Evolutionary conservation across 2,329 filamentous ascomycete genomes (phyloP), one percentile per base, ranked within the genome.

Genomic region (Scolecobasidium constrictum): DNA sequence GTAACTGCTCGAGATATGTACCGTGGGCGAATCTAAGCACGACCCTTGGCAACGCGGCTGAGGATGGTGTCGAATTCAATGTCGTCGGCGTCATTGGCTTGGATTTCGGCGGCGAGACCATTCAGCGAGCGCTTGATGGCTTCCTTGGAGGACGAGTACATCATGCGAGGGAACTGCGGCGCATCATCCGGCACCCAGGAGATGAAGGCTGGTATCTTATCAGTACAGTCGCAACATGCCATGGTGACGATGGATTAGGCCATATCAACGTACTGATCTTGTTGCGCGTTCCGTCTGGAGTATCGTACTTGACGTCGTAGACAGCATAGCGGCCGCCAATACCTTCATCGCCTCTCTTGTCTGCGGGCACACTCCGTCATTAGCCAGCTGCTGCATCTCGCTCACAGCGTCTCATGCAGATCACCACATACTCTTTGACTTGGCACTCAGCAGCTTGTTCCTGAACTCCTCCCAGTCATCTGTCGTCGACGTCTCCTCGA

Each of bases 131-230:
- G 80, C 76, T 87, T 90, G 53, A 92, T 75, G 47, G 83, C 81
- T 56, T 88, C 83, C 72, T 90, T 92, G 65, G 85, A 92, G 41
- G 85, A 84, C 55, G 84, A 83, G 73, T 90, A 92, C 64, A 87
- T 75, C 85, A 92, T 92, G 74, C 87, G 87, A 66, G 81, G 74
- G 72, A 81, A 81, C 65, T 87, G 73, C 52, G 74, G 69, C 50
- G 85, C 83, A 73, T 86, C 79, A 76, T 92, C 83, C 46, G 83
- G 83, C 50, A 81, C 82, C 83, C 83, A 88, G 54, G 78, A 72
- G 53, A 87, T 78, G 68, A 87, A 86, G 57, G 77, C 26, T 76
- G 55, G 86, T 78, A 72, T 86, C 86, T 76, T 77, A 84, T 68
- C 78, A 81, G 51, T 35, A 39, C 23, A 16, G 22, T 19, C 23